Percentiles rank a stretch among this genome's conserved stretches.
These are phyloP conservation scores for Thelephora ganbajun DNA, from an alignment of 768 basidiomycete species.

Conservation along the genomic window DNA sequence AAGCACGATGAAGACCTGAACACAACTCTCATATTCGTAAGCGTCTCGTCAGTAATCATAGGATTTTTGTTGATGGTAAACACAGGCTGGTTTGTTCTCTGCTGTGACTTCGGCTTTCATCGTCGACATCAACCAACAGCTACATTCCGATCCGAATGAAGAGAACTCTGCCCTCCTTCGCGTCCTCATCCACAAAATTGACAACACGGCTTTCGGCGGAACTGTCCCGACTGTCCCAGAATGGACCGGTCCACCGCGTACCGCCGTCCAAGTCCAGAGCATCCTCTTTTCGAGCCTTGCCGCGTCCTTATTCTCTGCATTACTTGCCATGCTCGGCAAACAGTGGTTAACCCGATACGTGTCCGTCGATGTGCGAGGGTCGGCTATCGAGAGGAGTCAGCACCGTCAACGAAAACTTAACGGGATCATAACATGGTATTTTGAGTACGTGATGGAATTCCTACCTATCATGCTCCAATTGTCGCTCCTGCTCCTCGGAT, in stretches of 20 bases:
- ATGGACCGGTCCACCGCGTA: slow-evolving; percentile 5
- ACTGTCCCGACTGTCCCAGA: neutral
- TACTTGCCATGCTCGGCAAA: slow-evolving; percentile 10
- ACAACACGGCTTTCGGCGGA: neutral
- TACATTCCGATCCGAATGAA: neutral
- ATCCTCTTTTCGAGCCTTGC: slow-evolving; percentile 9
- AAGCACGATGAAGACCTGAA: neutral
- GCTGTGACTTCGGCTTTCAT: neutral
- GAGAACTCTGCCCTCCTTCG: neutral
- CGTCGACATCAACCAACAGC: neutral
- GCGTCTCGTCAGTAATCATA: neutral
- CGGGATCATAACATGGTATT: slow-evolving; percentile 9
- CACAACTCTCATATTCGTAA: neutral
- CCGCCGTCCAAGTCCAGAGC: slow-evolving; percentile 6
- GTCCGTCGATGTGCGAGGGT: slow-evolving; percentile 1
- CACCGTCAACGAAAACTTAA: slow-evolving; percentile 8
- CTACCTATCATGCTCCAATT: slow-evolving; percentile 8
- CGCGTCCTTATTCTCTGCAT: slow-evolving; percentile 6
- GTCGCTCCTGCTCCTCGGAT: slow-evolving; percentile 8
- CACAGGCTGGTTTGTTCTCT: neutral
- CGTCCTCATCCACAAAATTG: neutral
- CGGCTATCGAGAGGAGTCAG: slow-evolving; percentile 7
- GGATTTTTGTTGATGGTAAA: neutral
- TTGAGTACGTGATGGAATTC: slow-evolving; percentile 6
- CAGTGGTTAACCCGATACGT: slow-evolving; percentile 8